These are phyloP conservation scores for Solanum commersonii DNA, from an alignment of 257 asterid species.

Conservation along the genomic window DNA sequence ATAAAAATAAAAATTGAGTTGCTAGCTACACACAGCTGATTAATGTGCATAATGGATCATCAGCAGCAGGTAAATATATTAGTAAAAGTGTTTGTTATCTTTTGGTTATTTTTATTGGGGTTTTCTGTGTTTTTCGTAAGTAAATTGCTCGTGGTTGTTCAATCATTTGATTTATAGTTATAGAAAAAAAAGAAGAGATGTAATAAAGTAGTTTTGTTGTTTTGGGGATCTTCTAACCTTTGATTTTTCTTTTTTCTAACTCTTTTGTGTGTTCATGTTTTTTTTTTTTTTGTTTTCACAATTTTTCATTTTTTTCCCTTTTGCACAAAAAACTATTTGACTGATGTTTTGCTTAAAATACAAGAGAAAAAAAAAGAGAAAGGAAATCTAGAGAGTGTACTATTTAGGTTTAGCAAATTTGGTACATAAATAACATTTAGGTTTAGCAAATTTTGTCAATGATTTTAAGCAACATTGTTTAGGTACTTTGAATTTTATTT, in stretches of 20 bases:
- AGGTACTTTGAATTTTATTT: neutral
- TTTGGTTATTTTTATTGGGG: too few species aligned
- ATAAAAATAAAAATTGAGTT: neutral
- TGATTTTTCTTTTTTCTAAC: neutral
- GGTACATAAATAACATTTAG: neutral
- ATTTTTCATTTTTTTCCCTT: neutral
- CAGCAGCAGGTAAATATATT: conserved; percentile 35
- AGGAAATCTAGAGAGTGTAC: neutral
- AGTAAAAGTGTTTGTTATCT: neutral
- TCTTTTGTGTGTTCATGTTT: neutral
- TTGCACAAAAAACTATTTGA: neutral
- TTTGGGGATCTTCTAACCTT: neutral
- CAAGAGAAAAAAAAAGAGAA: neutral
- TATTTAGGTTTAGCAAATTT: neutral
- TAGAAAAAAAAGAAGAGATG: neutral
- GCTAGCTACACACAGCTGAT: neutral
- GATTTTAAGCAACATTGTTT: neutral
- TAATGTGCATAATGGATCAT: conserved; percentile 53
- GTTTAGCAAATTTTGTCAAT: neutral
- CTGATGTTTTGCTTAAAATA: neutral
- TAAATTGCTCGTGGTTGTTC: neutral
- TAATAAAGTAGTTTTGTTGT: neutral
- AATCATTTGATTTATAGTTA: neutral
- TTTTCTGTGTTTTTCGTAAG: neutral
- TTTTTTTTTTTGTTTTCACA: neutral